phyloP scores from a whole-genome alignment of 2,329 filamentous ascomycete species.

The Berkeleyomyces rouxiae region DNA sequence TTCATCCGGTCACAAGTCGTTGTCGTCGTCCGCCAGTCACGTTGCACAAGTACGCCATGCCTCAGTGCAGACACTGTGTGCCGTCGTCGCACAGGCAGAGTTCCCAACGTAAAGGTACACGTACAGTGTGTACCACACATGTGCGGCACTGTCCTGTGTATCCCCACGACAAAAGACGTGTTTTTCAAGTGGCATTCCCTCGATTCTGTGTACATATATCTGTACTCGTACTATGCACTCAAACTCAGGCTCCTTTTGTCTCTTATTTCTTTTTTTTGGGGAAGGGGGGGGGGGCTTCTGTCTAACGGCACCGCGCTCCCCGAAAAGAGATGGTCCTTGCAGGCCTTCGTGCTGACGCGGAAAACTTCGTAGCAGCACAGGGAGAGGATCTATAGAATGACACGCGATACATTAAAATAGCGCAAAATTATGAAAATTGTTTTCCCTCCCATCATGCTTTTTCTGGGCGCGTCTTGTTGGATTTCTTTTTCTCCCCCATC shows the following conservation, averaged over 20 bases:
- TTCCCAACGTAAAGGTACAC: not conserved
- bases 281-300: not conserved
- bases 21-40: not conserved
- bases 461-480: not conserved
- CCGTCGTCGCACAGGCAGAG: not conserved
- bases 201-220: not conserved
- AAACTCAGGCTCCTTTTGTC: not conserved
- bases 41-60: not conserved
- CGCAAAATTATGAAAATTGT: not conserved
- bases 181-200: not conserved
- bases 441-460: not conserved
- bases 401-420: not conserved
- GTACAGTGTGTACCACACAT: not conserved
- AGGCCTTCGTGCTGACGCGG: not conserved
- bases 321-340: not conserved
- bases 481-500: not conserved
- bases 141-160: not conserved
- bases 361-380: not conserved
- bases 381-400: not conserved
- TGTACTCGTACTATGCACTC: not conserved
- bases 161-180: not conserved
- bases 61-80: not conserved
- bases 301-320: not conserved
- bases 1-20: no score
- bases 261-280: not conserved